Evolutionary conservation across 148 eudicot species (phyloP), one percentile per base, ranked within the genome.

Genomic region (Heliamphora exappendiculata): DNA sequence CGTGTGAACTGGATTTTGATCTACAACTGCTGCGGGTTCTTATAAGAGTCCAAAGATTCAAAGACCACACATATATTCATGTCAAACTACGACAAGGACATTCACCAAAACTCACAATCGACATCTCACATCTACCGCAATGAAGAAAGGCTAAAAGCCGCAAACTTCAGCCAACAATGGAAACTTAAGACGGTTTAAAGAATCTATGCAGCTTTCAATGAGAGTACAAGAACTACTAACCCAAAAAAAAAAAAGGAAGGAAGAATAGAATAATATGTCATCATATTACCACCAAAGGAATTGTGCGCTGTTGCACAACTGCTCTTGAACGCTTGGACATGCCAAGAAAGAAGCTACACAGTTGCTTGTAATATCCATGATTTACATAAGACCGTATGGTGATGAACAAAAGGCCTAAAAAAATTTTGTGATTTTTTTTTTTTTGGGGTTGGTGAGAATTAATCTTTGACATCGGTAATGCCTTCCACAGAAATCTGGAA

Each of bases 391-490:
- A 72, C 33, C 70, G 60, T 31, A 47, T 24, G 66, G 9, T 49
- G 44, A 34, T 20, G n/a, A 17, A 34, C 58, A 53, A 47, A 69
- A 45, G 45, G 45, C 53, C 57, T 24, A 36, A 37, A 44, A 33
- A 58, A 49, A 1, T 5, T 16, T 5, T 20, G 57, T 11, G 47
- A 13, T 58, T 60, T 17, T 19, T 41, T 29, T 8, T 58, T 60
- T 17, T 19, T 41, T 29, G 51, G 58, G 2, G 58, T 22, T 28
- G 68, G 74, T 37, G 71, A 73, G 49, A 13, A 63, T 88, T 80
- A 92, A 82, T 95, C 98, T 86, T 95, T 95, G 57, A 86, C 97
- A 80, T 95, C 97, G 31, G 85, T 81, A 34, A 95, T 93, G 49
- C 97, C 98, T 75, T 92, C 96, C 11, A 83, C 9, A 54, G 89